A percentile compares a stretch with the other conserved stretches of the same genome.
phyloP scores from a whole-genome alignment of 2,329 filamentous ascomycete species.

The Aspergillus carbonarius region DNA sequence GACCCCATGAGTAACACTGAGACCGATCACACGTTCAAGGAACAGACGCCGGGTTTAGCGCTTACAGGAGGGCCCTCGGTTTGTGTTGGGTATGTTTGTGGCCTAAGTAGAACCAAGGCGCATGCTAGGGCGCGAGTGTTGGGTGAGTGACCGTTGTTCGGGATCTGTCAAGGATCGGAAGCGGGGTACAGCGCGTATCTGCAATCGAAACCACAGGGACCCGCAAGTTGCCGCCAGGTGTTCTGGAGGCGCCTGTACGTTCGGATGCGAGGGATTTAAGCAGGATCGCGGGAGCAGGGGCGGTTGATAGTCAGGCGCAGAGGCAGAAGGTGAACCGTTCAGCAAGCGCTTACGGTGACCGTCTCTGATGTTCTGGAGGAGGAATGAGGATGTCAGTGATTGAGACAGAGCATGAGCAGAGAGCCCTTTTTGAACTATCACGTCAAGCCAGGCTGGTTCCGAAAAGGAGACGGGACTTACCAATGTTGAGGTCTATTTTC shows the following conservation, averaged over 20 bases:
- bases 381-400: neutral
- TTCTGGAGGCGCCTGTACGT: neutral
- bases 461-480: slow-evolving; percentile 14
- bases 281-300: neutral
- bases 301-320: neutral
- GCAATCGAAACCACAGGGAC: slow-evolving; percentile 9
- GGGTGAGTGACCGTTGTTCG: slow-evolving; percentile 1
- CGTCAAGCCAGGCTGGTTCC: neutral
- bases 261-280: neutral
- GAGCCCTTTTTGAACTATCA: neutral
- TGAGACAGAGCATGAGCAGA: neutral
- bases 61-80: slow-evolving; percentile 12
- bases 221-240: slow-evolving; percentile 4
- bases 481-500: slow-evolving; percentile 4
- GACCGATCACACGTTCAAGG: slow-evolving; percentile 1
- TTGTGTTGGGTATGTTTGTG: neutral
- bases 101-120: slow-evolving; percentile 2
- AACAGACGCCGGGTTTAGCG: slow-evolving; percentile 5
- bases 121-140: slow-evolving; percentile 7
- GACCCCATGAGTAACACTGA: neutral
- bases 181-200: slow-evolving; percentile 19
- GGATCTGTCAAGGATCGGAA: slow-evolving; percentile 11
- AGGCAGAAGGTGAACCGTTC: neutral
- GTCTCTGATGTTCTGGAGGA: neutral
- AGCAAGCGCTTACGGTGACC: neutral